phyloP scores from a whole-genome alignment of 257 asterid genomes.

The Penstemon davidsonii region DNA sequence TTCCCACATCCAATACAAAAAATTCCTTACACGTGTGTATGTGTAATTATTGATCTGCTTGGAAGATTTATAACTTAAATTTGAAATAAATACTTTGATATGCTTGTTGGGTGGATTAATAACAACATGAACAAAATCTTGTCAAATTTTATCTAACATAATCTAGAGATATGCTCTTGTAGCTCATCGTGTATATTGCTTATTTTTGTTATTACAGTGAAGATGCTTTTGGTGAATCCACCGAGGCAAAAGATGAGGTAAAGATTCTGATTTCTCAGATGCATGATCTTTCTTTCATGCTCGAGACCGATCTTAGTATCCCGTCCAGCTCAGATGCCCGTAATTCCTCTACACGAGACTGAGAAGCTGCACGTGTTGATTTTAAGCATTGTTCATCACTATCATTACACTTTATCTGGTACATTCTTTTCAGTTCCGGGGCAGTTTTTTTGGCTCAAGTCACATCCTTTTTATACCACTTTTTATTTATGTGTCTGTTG shows the following conservation, averaged over 20 bases:
- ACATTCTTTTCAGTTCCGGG: slow-evolving; percentile 21
- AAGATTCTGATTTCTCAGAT: slow-evolving; percentile 43
- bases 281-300: slow-evolving; percentile 51
- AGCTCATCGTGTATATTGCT: background rate
- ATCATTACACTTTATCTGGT: slow-evolving; percentile 12
- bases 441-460: slow-evolving; percentile 26
- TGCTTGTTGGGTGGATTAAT: background rate
- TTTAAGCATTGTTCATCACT: slow-evolving; percentile 9
- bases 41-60: background rate
- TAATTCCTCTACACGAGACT: slow-evolving; percentile 24
- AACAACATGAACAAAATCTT: background rate
- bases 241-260: slow-evolving; percentile 30
- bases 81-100: background rate
- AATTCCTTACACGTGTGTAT: background rate
- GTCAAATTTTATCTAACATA: background rate
- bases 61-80: background rate
- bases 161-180: background rate
- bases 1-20: background rate
- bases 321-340: slow-evolving; percentile 30
- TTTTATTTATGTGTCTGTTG: background rate
- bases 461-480: slow-evolving; percentile 20
- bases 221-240: slow-evolving; percentile 27
- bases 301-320: slow-evolving; percentile 34
- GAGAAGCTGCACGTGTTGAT: slow-evolving; percentile 19
- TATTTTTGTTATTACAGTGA: background rate